Base-by-base conservation (phyloP, 441 rosid species). In the Aleurites moluccanus region DNA sequence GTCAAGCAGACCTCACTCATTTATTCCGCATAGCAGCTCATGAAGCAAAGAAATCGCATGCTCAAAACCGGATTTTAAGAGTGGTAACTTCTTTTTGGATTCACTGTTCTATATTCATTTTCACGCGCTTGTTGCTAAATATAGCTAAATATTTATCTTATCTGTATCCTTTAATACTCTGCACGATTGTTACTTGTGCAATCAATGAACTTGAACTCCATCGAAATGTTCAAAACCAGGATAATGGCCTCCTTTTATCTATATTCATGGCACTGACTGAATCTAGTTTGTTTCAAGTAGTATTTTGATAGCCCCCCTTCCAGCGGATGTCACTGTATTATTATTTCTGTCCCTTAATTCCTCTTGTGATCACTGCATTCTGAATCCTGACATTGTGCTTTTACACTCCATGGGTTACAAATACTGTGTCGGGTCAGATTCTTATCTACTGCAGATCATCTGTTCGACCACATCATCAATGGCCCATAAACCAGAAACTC, bases 371-470 rank as follows among this genome's bases (percentile, higher is more conserved):
- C 0, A 38, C 20, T 56, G 71, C 16, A 16, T 27, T 67, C n/a
- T 69, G 67, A 47, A 62, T 38, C 40, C n/a, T 33, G 27, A 75
- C 38, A 27, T 45, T 68, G 40, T 68, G 73, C 28, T 52, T 23
- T 75, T 27, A 42, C 11, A 40, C 35, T 14, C 8, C 18, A 3
- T 69, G 60, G 27, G n/a, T 50, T 38, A 30, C 10, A 14, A 44
- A 23, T 56, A 23, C 68, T 69, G 6, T 76, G 77, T 50, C 44
- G 71, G 10, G 79, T 68, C 79, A 95, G 98, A 83, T 95, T 84
- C 96, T 92, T 61, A 49, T 95, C 55, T 95, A 95, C 87, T 92
- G 96, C 84, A 87, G 98, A 83, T 95, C 98, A 76, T 91, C 96
- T 6, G 64, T 81, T 56, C 82, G 72, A 70, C 98, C 99, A 64